Conservation (phyloP, 257 asterid species). For the Primulina huaijiensis region DNA sequence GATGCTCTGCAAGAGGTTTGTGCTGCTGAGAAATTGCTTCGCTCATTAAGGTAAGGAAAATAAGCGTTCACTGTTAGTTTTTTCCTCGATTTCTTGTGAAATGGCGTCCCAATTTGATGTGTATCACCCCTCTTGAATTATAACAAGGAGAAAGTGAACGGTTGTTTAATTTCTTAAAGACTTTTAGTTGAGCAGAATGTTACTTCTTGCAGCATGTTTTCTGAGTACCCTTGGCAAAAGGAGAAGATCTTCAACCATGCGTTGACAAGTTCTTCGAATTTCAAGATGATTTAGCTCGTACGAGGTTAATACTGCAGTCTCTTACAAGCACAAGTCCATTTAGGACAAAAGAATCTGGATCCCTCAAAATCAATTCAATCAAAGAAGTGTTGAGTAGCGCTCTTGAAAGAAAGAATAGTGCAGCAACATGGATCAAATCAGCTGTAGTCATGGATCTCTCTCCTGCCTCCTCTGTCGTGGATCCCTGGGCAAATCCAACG, state of each 20-base stretch:
- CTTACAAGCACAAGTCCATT: conserved; percentile 43
- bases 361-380: conserved; percentile 31
- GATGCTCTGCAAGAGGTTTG: conserved; percentile 81
- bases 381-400: conserved; percentile 40
- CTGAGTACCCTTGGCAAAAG: conserved; percentile 50
- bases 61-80: not conserved
- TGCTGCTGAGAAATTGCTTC: conserved; percentile 73
- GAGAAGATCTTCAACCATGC: conserved; percentile 48
- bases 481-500: conserved; percentile 18
- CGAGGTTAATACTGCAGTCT: conserved; percentile 54
- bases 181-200: not conserved
- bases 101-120: not conserved
- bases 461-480: conserved; percentile 22
- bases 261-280: conserved; percentile 54
- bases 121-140: too few species aligned
- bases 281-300: conserved; percentile 44
- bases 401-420: conserved; percentile 55
- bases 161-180: too few species aligned
- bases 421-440: conserved; percentile 58
- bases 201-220: conserved; percentile 44
- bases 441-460: conserved; percentile 67
- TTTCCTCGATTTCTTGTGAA: not conserved
- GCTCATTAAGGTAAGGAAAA: conserved; percentile 58
- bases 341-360: conserved; percentile 37
- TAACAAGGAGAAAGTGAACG: not conserved